A percentile compares a stretch with the other conserved stretches of the same genome.
phyloP scores from a whole-genome alignment of 441 rosid genomes.

The Rhodomyrtus psidioides region DNA sequence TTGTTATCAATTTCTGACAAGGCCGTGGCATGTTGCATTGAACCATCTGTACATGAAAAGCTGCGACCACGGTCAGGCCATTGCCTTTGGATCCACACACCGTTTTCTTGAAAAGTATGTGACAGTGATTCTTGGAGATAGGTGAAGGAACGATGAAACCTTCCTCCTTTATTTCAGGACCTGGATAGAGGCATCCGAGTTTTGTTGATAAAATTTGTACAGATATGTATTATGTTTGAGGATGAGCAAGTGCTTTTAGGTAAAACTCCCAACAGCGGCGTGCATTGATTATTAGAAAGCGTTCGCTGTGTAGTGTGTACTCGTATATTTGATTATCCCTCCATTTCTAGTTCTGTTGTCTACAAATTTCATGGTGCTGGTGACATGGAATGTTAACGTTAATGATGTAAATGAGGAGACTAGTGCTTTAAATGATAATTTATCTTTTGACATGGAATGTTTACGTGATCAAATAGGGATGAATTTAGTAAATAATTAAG shows the following conservation, averaged over 20 bases:
- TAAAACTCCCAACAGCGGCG: not conserved
- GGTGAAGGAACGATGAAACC: not conserved
- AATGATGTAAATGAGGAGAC: too few species aligned
- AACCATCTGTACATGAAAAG: constrained; percentile 49
- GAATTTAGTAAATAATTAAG: too few species aligned
- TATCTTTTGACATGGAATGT: too few species aligned
- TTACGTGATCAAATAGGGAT: too few species aligned
- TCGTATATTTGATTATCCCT: not conserved
- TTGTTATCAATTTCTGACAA: constrained; percentile 9
- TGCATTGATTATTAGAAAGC: not conserved
- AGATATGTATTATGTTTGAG: not conserved
- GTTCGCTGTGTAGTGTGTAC: not conserved
- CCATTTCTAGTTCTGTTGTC: not conserved
- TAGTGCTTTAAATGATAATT: too few species aligned
- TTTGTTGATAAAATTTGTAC: not conserved
- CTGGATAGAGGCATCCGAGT: not conserved
- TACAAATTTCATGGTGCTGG: not conserved
- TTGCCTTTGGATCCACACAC: constrained; percentile 43
- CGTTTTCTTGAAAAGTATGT: constrained; percentile 54
- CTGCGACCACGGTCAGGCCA: constrained; percentile 19
- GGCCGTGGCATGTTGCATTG: constrained; percentile 26
- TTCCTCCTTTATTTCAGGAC: not conserved
- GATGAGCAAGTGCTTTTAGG: not conserved
- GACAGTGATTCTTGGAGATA: constrained; percentile 32
- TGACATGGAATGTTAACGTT: too few species aligned